Base-by-base conservation (phyloP, 73 alveolate species). In the Paramecium pentaurelia region DNA sequence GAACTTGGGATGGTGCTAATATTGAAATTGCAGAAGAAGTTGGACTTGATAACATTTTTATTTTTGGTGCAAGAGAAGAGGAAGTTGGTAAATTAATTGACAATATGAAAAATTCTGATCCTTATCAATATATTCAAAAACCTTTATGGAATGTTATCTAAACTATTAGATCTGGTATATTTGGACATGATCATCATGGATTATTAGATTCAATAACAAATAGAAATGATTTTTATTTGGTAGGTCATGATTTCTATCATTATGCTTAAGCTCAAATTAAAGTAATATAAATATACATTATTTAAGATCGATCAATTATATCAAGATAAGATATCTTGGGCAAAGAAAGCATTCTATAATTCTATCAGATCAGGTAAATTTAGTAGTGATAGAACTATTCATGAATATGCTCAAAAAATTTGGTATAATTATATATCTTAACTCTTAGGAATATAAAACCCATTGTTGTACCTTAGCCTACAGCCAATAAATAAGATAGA, bases 1-100 rank as follows among this genome's bases (percentile, higher is more conserved):
- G 99, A 25, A 97, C 99, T 6, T 95, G 96, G 98, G 99, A 97
- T 88, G 99, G 99, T 18, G 99, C 99, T 1, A 97, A 97, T 86
- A 97, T 97, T 34, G 99, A 97, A 90, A 97, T 97, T 32, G 98
- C 99, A 27, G 99, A 97, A 92, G 99, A 97, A 92, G 96, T 97
- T 34, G 99, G 99, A 64, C 96, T 94, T 60, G 98, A 97, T 22
- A 96, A 97, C 89, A 97, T 97, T 96, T 93, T 96, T 71, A 96
- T 96, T 18, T 97, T 97, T 83, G 99, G 99, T 73, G 99, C 97
- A 27, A 92, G 95, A 71, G 98, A 97, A 6, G 95, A 96, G 7
- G 98, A 96, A 80, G 97, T 97, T 40, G 96, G 94, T 28, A 58
- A 71, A 90, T 71, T 90, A 68, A 95, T 98, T 84, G 88, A 94